These are phyloP conservation scores for Xanthoconium stramineum DNA, from an alignment of 768 basidiomycete species.

Conservation along the genomic window DNA sequence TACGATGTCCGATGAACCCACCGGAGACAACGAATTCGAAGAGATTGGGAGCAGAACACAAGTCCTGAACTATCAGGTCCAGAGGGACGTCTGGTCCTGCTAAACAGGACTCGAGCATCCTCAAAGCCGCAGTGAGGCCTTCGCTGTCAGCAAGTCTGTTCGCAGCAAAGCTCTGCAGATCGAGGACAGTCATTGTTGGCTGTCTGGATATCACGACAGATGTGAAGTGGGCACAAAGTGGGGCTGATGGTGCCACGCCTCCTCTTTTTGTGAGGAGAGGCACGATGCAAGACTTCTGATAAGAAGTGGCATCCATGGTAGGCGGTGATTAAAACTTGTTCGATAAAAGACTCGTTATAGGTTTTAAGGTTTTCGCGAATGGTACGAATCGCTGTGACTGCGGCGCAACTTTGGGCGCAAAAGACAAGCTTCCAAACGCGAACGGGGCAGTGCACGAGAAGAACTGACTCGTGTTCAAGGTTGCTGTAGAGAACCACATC, in stretches of 20 bases:
- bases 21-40: slow-evolving; percentile 32
- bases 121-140: slow-evolving; percentile 16
- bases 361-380: background rate
- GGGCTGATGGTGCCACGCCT: background rate
- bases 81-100: slow-evolving; percentile 17
- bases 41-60: slow-evolving; percentile 24
- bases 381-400: background rate
- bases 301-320: background rate
- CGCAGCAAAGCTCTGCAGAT: slow-evolving; percentile 18
- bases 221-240: background rate
- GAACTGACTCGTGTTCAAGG: background rate
- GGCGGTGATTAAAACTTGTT: background rate
- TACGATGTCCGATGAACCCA: background rate
- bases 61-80: slow-evolving; percentile 25
- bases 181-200: slow-evolving; percentile 6
- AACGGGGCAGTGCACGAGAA: background rate
- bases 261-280: background rate
- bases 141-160: slow-evolving; percentile 15
- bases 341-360: background rate
- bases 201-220: background rate
- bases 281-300: slow-evolving; percentile 4
- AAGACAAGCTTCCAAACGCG: background rate
- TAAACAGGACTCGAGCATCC: slow-evolving; percentile 25
- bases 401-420: background rate
- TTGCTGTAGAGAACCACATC: slow-evolving; percentile 7